Conservation (phyloP, 2,329 filamentous ascomycete genomes). For the Hypoxylon sp. region DNA sequence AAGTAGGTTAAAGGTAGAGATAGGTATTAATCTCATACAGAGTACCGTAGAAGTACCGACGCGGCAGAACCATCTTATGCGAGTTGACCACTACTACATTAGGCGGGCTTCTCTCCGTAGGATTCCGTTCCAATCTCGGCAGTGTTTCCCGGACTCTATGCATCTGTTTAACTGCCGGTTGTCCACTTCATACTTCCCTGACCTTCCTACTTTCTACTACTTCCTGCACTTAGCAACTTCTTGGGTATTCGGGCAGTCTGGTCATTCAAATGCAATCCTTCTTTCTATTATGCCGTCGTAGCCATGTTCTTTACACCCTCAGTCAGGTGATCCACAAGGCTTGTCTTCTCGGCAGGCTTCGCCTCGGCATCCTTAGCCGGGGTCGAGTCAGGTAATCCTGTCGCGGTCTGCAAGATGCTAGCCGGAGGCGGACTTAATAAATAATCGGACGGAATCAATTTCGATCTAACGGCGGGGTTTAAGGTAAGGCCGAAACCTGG, state of each 20-base stretch:
- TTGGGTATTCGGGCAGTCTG: conserved; percentile 20
- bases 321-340: conserved; percentile 42
- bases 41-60: conserved; percentile 21
- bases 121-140: conserved; percentile 43
- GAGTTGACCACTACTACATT: conserved; percentile 36
- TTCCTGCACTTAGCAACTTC: conserved; percentile 17
- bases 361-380: conserved; percentile 19
- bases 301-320: conserved; percentile 47
- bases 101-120: conserved; percentile 33
- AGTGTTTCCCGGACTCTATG: conserved; percentile 22
- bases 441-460: conserved; percentile 81
- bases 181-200: conserved; percentile 21
- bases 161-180: conserved; percentile 26
- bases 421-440: conserved; percentile 78
- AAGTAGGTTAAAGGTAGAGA: conserved; percentile 6
- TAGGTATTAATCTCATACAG: conserved; percentile 16
- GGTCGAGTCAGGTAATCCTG: conserved; percentile 42
- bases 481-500: conserved; percentile 92
- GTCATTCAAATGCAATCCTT: conserved; percentile 13
- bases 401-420: conserved; percentile 58
- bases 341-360: conserved; percentile 36
- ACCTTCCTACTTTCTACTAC: conserved; percentile 1
- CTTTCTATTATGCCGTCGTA: conserved; percentile 24
- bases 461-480: conserved; percentile 79
- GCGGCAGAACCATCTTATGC: conserved; percentile 27